These are phyloP conservation scores for Suillus subluteus DNA, from an alignment of 768 basidiomycete genomes.

Conservation along the genomic window DNA sequence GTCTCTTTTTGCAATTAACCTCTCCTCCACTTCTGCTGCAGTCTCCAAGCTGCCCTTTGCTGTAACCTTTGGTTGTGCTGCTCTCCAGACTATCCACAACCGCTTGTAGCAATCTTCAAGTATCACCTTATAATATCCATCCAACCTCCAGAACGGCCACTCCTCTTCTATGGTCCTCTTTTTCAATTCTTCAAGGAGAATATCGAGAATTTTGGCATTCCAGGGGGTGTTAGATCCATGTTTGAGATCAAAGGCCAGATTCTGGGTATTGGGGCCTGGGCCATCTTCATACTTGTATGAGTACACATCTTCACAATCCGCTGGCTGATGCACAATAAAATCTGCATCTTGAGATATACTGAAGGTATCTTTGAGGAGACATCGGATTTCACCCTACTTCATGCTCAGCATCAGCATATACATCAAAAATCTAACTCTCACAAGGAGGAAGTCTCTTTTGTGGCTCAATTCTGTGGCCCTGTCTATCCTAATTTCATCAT, in stretches of 20 bases:
- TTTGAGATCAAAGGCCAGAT: constrained; percentile 15
- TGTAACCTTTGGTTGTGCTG: constrained; percentile 11
- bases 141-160: constrained; percentile 8
- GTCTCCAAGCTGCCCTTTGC: constrained; percentile 7
- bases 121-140: not conserved
- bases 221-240: not conserved
- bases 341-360: no score
- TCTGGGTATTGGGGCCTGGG: constrained; percentile 4
- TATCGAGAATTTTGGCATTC: not conserved
- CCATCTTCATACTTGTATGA: no score
- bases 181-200: constrained; percentile 10
- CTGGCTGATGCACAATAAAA: no score
- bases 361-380: no score
- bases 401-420: not conserved
- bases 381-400: no score
- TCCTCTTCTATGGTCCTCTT: not conserved
- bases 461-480: not conserved
- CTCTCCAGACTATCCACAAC: constrained; percentile 7
- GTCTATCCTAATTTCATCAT: not conserved
- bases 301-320: no score
- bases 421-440: not conserved
- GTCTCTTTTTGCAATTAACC: not conserved
- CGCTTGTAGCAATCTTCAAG: constrained; percentile 14
- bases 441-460: not conserved
- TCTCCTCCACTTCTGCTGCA: not conserved